phyloP scores from a whole-genome alignment of 2,329 filamentous ascomycete genomes.

The Chaetomiaceae sp. region DNA sequence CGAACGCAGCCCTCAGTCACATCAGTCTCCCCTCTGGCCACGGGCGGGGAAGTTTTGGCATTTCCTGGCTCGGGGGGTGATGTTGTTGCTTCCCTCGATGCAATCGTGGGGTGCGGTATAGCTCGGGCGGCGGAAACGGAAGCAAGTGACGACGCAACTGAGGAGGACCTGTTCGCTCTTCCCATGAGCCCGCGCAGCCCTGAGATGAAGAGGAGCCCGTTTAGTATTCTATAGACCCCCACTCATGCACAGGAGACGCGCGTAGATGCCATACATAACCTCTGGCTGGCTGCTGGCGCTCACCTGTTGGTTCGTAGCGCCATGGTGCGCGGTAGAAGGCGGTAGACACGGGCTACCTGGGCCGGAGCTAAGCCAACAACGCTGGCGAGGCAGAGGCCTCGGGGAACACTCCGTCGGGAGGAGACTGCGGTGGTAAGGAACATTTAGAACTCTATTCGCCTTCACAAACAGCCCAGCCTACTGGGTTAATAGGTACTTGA shows the following conservation, averaged over 20 bases:
- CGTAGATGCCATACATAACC: neutral
- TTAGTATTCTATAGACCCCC: constrained; percentile 47
- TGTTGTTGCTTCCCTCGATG: constrained; percentile 36
- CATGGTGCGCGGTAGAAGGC: neutral
- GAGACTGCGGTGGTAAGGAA: too few species aligned
- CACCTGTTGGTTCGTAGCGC: neutral
- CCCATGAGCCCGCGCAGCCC: constrained; percentile 82
- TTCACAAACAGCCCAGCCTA: too few species aligned
- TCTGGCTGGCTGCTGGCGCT: neutral
- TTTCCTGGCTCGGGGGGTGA: constrained; percentile 36
- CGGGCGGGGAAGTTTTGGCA: constrained; percentile 58
- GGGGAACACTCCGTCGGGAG: too few species aligned
- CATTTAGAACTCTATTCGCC: too few species aligned
- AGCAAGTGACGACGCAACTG: constrained; percentile 45
- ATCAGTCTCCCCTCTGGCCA: constrained; percentile 54
- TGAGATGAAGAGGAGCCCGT: constrained; percentile 80
- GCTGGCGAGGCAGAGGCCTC: too few species aligned
- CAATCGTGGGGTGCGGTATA: constrained; percentile 35
- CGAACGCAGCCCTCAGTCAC: constrained; percentile 17
- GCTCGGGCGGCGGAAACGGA: constrained; percentile 30
- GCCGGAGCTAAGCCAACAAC: too few species aligned
- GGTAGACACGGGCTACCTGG: too few species aligned
- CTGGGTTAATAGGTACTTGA: too few species aligned
- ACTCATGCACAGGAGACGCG: neutral
- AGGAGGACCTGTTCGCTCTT: constrained; percentile 82